Percentiles rank a stretch among this genome's conserved stretches.
Evolutionary conservation across 1,139 yeast species (phyloP).

Genomic region (Suhomyces kunorum): DNA sequence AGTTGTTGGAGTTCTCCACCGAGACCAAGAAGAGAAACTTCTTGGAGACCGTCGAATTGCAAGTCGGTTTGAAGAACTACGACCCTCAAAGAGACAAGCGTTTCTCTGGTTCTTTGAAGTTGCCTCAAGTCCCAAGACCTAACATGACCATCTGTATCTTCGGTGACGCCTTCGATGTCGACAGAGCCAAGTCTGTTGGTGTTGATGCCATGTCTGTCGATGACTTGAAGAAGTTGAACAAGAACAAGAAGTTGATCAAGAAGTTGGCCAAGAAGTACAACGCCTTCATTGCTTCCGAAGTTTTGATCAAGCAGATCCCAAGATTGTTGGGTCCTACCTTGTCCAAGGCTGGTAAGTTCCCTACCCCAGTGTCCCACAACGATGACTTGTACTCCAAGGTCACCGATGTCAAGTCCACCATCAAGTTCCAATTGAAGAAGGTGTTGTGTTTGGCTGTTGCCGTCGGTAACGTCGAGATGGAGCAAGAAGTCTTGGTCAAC

Average conservation of each 20-base stretch:
- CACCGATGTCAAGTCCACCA: conserved; percentile 97
- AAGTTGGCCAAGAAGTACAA: conserved; percentile 99
- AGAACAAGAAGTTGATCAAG: conserved; percentile 99
- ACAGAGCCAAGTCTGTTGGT: conserved; percentile 99
- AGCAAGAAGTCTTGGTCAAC: conserved; percentile 92
- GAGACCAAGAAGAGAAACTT: conserved; percentile 99
- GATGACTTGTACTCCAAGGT: conserved; percentile 97
- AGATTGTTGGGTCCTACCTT: conserved; percentile 99
- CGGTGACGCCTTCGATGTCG: conserved; percentile 99
- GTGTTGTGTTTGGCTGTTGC: conserved; percentile 90
- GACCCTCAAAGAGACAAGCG: conserved; percentile 99
- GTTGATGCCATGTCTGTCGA: conserved; percentile 99
- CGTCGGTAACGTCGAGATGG: conserved; percentile 99
- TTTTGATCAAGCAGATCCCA: conserved; percentile 99
- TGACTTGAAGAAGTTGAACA: conserved; percentile 99
- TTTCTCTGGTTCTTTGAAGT: conserved; percentile 99
- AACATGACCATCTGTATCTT: conserved; percentile 99
- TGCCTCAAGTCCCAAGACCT: conserved; percentile 99
- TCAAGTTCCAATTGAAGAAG: conserved; percentile 99
- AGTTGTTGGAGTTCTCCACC: conserved; percentile 84
- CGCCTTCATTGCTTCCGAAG: conserved; percentile 99
- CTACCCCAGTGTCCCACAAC: conserved; percentile 99
- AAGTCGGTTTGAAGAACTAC: conserved; percentile 99
- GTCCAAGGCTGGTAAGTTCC: conserved; percentile 99
- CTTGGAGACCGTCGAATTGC: conserved; percentile 99